Percentiles rank a stretch among this genome's conserved stretches.
Conservation (phyloP, 345 rosid species). For the Eucalyptus cloeziana region DNA sequence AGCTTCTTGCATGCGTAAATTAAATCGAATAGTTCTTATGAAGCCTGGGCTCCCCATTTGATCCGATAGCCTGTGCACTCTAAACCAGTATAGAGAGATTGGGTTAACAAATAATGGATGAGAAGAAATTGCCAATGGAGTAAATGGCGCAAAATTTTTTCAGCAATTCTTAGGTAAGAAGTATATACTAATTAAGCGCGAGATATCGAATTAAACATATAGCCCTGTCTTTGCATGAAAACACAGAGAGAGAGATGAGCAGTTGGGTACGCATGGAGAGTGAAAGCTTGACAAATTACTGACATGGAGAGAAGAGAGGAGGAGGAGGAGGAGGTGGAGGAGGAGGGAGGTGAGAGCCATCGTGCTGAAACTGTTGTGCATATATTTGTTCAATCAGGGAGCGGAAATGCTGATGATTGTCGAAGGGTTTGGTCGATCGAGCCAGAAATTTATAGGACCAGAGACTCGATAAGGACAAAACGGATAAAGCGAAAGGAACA, state of each 20-base stretch:
- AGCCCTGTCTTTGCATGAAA: neutral
- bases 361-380: neutral
- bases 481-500: neutral
- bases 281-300: neutral
- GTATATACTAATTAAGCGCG: neutral
- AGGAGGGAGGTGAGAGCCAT: neutral
- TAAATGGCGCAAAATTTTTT: neutral
- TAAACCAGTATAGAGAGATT: neutral
- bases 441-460: neutral
- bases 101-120: neutral
- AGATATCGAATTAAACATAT: neutral
- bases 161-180: neutral
- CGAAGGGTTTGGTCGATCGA: neutral
- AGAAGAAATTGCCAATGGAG: neutral
- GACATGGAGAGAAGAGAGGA: neutral
- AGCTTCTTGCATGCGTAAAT: neutral
- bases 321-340: neutral
- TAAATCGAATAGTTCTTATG: neutral
- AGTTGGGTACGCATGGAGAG: neutral
- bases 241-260: neutral
- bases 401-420: neutral
- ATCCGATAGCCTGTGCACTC: neutral
- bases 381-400: neutral
- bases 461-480: neutral
- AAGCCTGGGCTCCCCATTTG: neutral